Evolutionary conservation across 1,139 yeast genomes (phyloP).

Genomic region (Saccharomyces hybrid): DNA sequence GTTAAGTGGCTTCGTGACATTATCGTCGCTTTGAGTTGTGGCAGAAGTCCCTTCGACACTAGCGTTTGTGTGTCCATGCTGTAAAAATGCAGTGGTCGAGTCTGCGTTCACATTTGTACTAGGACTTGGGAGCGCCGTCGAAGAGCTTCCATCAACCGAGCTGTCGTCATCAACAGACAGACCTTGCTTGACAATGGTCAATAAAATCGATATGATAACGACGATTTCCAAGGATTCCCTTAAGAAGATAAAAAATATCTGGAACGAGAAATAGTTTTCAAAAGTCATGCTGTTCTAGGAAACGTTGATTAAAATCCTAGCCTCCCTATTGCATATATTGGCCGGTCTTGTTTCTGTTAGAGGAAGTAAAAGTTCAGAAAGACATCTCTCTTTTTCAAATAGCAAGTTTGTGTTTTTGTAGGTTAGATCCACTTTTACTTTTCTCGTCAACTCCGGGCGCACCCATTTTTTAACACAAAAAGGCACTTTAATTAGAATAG

Average conservation of each 20-base stretch:
- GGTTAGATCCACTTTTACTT: neutral
- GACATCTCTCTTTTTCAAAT: neutral
- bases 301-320: neutral
- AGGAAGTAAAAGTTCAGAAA: neutral
- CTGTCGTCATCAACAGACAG: slow-evolving; percentile 26
- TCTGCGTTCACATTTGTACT: neutral
- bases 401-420: neutral
- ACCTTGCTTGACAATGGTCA: slow-evolving; percentile 79
- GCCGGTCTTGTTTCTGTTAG: neutral
- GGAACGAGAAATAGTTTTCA: slow-evolving; percentile 36
- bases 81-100: neutral
- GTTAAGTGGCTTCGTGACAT: slow-evolving; percentile 9
- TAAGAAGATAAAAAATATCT: slow-evolving; percentile 72
- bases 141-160: neutral
- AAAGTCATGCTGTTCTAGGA: slow-evolving; percentile 15
- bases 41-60: neutral
- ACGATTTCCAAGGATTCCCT: slow-evolving; percentile 89
- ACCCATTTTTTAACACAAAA: neutral
- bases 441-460: neutral
- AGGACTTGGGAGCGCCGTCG: neutral
- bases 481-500: neutral
- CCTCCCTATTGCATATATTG: neutral
- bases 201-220: slow-evolving; percentile 77
- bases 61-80: neutral
- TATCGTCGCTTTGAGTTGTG: neutral